Evolutionary conservation across 441 rosid genomes (phyloP), one percentile per base, ranked within the genome.

Genomic region (Pelargonium myrrhifolium): DNA sequence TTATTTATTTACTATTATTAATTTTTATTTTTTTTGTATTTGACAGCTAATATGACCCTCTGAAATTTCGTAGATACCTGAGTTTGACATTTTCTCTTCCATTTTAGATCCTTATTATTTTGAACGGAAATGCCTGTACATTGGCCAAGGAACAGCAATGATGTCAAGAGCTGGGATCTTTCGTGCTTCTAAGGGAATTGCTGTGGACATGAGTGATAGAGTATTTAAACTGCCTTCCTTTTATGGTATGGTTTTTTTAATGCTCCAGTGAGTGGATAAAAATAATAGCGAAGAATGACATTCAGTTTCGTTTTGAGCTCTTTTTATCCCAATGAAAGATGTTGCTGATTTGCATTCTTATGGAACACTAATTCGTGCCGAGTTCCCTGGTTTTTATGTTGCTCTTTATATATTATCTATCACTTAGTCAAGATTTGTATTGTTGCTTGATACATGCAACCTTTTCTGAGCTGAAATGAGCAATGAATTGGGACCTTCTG

Each of bases 81-180:
- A 24, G 58, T 67, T 75, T 82, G 77, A 79, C 75, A 71, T 53
- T 66, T 69, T 39, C 64, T 26, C 63, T 74, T 61, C 77, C 71
- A 66, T 67, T 80, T 78, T 80, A 93, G 97, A 91, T 87, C 95
- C 96, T 59, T 83, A 77, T 81, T 79, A 88, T 72, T 69, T 63
- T 68, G 90, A 89, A 75, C 86, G 96, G 75, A 76, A 81, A 70
- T 92, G 92, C 74, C 77, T 93, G 65, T 93, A 88, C 81, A 85
- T 93, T 73, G 97, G 97, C 67, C 93, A 86, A 87, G 99, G 99
- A 75, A 87, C 73, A 65, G 24, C 92, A 69, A 85, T 76, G 85
- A 74, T 91, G 86, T 91, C 99, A 65, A 86, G 97, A 75, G 90
- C 96, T 76, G 96, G 99, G 74, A 83, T 89, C 78, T 93, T 93